These are phyloP conservation scores for Stereum hirsutum DNA, from an alignment of 1,284 basidiomycete species.

Conservation along the genomic window DNA sequence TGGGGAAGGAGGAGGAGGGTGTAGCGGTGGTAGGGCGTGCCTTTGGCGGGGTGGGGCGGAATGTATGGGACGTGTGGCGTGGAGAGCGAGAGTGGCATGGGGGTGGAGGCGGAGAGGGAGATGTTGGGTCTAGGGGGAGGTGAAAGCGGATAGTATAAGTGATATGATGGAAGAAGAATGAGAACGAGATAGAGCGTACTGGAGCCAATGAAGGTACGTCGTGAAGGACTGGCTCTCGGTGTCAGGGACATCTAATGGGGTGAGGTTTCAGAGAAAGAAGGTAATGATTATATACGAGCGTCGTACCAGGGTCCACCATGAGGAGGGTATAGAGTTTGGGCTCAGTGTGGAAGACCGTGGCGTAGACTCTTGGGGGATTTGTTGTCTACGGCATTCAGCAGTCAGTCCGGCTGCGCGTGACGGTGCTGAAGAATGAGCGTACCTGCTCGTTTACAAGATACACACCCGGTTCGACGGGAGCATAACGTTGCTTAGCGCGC, in stretches of 20 bases:
- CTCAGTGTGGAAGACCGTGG: slow-evolving; percentile 75
- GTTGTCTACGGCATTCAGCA: slow-evolving; percentile 37
- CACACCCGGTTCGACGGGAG: slow-evolving; percentile 63
- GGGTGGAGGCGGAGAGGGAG: slow-evolving; percentile 54
- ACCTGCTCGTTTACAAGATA: slow-evolving; percentile 60
- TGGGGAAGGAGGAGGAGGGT: slow-evolving; percentile 74
- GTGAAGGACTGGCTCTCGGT: slow-evolving; percentile 55
- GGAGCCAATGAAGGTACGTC: slow-evolving; percentile 81
- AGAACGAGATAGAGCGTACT: slow-evolving; percentile 39
- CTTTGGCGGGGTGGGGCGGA: slow-evolving; percentile 82
- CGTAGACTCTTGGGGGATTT: slow-evolving; percentile 52
- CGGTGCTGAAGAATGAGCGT: slow-evolving; percentile 14
- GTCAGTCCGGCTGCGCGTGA: background rate
- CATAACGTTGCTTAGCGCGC: slow-evolving; percentile 27
- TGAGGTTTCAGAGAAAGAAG: slow-evolving; percentile 6
- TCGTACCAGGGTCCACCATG: slow-evolving; percentile 75
- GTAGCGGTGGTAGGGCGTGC: slow-evolving; percentile 84
- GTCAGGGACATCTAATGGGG: slow-evolving; percentile 64
- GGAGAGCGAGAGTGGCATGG: slow-evolving; percentile 28
- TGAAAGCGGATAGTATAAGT: slow-evolving; percentile 3
- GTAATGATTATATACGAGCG: no score
- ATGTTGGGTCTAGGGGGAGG: slow-evolving; percentile 66
- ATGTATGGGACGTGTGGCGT: slow-evolving; percentile 62
- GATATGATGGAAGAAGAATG: slow-evolving; percentile 5
- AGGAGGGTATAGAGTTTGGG: slow-evolving; percentile 81